Base-by-base conservation (phyloP, 176 grass and related monocot species). In the Triticum dicoccoides region DNA sequence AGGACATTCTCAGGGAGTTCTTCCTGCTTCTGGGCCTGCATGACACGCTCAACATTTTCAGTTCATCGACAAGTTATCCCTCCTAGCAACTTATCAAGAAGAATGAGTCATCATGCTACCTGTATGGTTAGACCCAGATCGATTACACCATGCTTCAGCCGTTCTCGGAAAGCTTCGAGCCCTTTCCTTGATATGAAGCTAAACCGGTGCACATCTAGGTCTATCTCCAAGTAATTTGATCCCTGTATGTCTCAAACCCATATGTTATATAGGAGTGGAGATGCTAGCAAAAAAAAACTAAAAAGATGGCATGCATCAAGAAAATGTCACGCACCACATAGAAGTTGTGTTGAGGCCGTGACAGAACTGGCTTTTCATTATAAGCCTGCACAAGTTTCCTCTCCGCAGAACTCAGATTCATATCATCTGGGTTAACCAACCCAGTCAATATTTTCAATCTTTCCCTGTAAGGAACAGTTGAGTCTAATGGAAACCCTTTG, bases 381-480 rank as follows among this genome's bases (percentile, higher is more conserved):
- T 99, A 96, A 85, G 94, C 94, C 44, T 96, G 88, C 54, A 99
- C 89, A 82, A 96, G 97, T 42, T 96, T 96, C 82, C 77, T 96
- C 86, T 99, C 97, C 1, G 94, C 82, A 56, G 88, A 87, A 74
- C 92, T 96, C 69, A 99, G 83, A 64, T 92, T 91, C 86, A 99
- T 90, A 88, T 99, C 92, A 79, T 94, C 94, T 32, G 97, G 90
- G 71, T 99, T 99, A 82, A 80, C 90, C 30, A 99, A 78, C 23
- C 94, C 97, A n/a, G 97, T 81, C 87, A 99, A 82, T 86, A 99
- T 96, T 82, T 99, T 99, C 72, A 99, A 86, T 79, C 97, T 94
- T 85, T 96, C 97, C 84, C 97, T 82, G 83, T 91, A 99, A 69
- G 90, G 90, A 20, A 88, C 80, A 17, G 63, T 88, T n/a, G 97